Conservation (phyloP, 192 early-diverging fungal species). For the Radiomyces spectabilis region DNA sequence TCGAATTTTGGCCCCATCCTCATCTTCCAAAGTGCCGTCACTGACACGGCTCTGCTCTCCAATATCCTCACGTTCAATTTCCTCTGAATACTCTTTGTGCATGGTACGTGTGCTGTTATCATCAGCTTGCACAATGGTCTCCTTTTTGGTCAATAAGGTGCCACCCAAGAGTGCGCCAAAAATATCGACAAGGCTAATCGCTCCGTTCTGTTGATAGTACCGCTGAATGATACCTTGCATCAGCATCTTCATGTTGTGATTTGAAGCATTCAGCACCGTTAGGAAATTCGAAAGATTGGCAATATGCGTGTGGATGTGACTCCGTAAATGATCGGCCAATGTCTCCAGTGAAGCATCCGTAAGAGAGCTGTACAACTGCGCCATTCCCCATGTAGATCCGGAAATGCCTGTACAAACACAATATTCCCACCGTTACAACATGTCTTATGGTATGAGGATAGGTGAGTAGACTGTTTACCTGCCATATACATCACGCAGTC, state of each 20-base stretch:
- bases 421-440: slow-evolving; percentile 6
- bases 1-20: slow-evolving; percentile 6
- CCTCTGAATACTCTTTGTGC: not conserved
- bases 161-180: slow-evolving; percentile 43
- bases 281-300: slow-evolving; percentile 36
- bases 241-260: slow-evolving; percentile 6
- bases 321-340: slow-evolving; percentile 25
- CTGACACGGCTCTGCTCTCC: slow-evolving; percentile 17
- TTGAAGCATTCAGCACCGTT: slow-evolving; percentile 1
- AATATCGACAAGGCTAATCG: slow-evolving; percentile 41
- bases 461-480: slow-evolving; percentile 40
- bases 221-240: slow-evolving; percentile 18
- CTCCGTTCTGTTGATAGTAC: slow-evolving; percentile 12
- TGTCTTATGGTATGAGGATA: not conserved
- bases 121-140: not conserved
- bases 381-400: slow-evolving; percentile 53
- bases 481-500: slow-evolving; percentile 68
- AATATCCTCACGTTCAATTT: slow-evolving; percentile 3
- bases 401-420: slow-evolving; percentile 34
- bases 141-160: slow-evolving; percentile 31
- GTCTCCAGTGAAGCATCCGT: slow-evolving; percentile 27
- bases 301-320: slow-evolving; percentile 38
- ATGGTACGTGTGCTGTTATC: too few species aligned
- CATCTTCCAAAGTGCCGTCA: slow-evolving; percentile 2
- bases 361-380: slow-evolving; percentile 36